Base-by-base conservation (phyloP, 805 yeast genomes). In the Lipomyces spencermartinsiae region DNA sequence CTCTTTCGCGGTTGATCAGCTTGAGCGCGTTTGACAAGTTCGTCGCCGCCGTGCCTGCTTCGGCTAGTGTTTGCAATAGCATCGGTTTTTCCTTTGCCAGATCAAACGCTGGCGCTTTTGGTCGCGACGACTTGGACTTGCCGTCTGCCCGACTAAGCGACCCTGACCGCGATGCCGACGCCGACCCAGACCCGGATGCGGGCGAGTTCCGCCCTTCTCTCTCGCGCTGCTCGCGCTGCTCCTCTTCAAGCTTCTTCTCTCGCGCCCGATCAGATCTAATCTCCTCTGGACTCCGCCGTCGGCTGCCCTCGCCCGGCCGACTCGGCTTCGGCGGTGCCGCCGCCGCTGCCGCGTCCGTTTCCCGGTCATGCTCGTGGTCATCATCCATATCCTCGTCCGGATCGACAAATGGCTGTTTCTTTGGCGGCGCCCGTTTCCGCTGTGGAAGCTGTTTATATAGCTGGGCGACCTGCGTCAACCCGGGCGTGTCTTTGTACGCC, bases 41-140 rank as follows among this genome's bases (percentile, higher is more conserved):
- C 1, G 93, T 89, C 5, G 97, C 86, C 9, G 89, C 85, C 4
- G 92, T 86, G 65, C 91, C 86, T 22, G 97, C 87, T 66, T 91
- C 89, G 1, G 97, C 91, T 60, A 93, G 85, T 5, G 89, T 79
- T 34, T 83, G 79, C 66, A 87, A 82, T 69, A 94, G 89, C 76
- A 84, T 87, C 22, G 97, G 93, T 0, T 87, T 86, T 74, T 91
- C 97, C 69, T 87, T 86, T 61, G 81, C 83, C 71, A 91, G 80
- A 76, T 73, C 73, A 53, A 71, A 64, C 33, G 71, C 54, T 54
- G 35, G 58, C 19, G 51, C 39, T 33, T 25, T 19, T 33, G 49
- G 49, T 43, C 22, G 49, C 49, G 49, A 43, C 49, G 49, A 43
- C n/a, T 43, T 43, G 2, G 49, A 43, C 16, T 43, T n/a, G n/a